phyloP scores from a whole-genome alignment of 805 yeast species.

The Cyberlindnera veronae region DNA sequence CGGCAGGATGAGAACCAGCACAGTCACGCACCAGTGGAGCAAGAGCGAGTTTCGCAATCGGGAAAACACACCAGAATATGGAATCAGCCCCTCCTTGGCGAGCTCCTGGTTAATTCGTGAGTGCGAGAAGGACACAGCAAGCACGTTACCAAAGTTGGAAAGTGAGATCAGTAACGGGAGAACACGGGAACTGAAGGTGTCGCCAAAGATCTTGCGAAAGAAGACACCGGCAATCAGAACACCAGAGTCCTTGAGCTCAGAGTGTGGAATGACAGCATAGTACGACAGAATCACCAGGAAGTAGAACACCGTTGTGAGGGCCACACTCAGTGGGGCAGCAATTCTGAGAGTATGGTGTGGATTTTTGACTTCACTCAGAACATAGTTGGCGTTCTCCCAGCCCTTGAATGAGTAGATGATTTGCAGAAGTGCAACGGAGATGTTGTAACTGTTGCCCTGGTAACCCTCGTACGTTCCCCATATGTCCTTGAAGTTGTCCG shows the following conservation, averaged over 20 bases:
- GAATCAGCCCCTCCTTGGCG: conserved; percentile 47
- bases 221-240: conserved; percentile 62
- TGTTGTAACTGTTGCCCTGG: conserved; percentile 42
- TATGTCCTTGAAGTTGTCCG: conserved; percentile 33
- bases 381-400: conserved; percentile 69
- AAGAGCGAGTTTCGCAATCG: conserved; percentile 42
- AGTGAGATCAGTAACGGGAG: conserved; percentile 57
- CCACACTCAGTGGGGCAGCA: conserved; percentile 59
- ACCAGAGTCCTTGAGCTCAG: conserved; percentile 50
- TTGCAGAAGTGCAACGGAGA: conserved; percentile 54
- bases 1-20: conserved; percentile 50
- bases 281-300: conserved; percentile 56
- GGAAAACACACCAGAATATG: conserved; percentile 46
- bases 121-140: conserved; percentile 62
- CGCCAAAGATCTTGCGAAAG: conserved; percentile 56
- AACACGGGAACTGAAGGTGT: conserved; percentile 43
- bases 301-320: conserved; percentile 49
- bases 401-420: conserved; percentile 65
- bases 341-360: conserved; percentile 55
- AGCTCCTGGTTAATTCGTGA: conserved; percentile 56
- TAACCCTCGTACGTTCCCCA: conserved; percentile 40
- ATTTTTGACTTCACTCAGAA: conserved; percentile 52
- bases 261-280: conserved; percentile 40
- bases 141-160: conserved; percentile 61
- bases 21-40: conserved; percentile 56